Conservation (phyloP, 1,284 basidiomycete species). For the Baeospora myosura region DNA sequence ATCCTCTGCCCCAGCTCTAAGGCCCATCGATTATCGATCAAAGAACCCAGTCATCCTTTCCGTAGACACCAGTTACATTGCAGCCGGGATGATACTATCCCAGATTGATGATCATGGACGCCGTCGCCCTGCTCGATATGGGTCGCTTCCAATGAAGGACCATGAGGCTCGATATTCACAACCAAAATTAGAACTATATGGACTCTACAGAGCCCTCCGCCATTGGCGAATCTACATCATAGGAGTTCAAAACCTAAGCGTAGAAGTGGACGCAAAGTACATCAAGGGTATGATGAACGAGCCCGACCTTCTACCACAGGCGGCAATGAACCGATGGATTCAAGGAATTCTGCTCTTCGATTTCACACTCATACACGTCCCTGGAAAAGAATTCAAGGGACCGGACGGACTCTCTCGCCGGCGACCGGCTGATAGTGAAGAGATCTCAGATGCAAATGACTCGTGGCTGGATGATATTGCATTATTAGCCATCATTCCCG, state of each 20-base stretch:
- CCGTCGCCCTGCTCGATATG: slow-evolving; percentile 23
- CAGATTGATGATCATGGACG: slow-evolving; percentile 19
- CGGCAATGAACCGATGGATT: slow-evolving; percentile 28
- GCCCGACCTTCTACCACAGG: slow-evolving; percentile 26
- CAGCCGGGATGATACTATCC: slow-evolving; percentile 25
- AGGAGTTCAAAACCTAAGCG: slow-evolving; percentile 23
- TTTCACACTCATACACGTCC: slow-evolving; percentile 25
- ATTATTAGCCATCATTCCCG: neutral
- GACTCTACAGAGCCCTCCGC: slow-evolving; percentile 21
- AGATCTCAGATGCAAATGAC: neutral
- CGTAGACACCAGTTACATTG: slow-evolving; percentile 26
- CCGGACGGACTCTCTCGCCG: slow-evolving; percentile 25
- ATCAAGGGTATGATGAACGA: slow-evolving; percentile 27
- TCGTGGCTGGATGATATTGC: slow-evolving; percentile 14
- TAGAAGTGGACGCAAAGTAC: slow-evolving; percentile 29
- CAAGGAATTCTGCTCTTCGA: slow-evolving; percentile 24
- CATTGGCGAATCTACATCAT: slow-evolving; percentile 22
- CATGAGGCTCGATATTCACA: slow-evolving; percentile 28
- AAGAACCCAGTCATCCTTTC: slow-evolving; percentile 24
- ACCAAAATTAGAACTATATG: slow-evolving; percentile 31
- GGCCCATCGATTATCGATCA: slow-evolving; percentile 21
- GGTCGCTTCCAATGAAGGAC: slow-evolving; percentile 25
- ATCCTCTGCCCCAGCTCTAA: slow-evolving; percentile 20
- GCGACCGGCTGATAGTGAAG: slow-evolving; percentile 1
- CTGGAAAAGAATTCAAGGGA: slow-evolving; percentile 18